Evolutionary conservation across 768 basidiomycete species (phyloP), one percentile per base, ranked within the genome.

Genomic region (Tylopilus balloui): DNA sequence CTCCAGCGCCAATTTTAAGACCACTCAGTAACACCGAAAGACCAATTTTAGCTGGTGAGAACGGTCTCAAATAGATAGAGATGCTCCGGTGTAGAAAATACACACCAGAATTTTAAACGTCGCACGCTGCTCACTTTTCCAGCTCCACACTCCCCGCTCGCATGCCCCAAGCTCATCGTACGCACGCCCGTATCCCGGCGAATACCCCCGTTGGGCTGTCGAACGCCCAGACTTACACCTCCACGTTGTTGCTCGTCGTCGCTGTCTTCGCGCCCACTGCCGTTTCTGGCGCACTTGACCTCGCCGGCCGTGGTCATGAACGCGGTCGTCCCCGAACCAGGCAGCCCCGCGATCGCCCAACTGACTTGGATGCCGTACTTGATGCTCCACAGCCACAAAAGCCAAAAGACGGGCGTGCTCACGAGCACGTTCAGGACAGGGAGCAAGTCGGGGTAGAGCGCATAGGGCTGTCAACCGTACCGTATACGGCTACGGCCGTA

Each of bases 351-450:
- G 10, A 88, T 63, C 12, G 85, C 88, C 93, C 92, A 95, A 9
- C 80, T 73, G 31, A 84, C 83, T 59, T 94, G 84, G 20, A 92
- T 63, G 19, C 86, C 79, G 40, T 87, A 83, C 55, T 84, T 86
- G 64, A 92, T 81, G 42, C 88, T 89, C 92, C 92, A 96, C 14
- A 92, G 60, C 89, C 89, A 97, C n/a, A 79, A 74, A 24, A 90
- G 64, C 7, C 73, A 78, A 63, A 97, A 95, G 15, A 95, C 81
- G 1, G 82, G 85, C 2, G 85, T 86, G 60, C 84, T 83, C 38
- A 93, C 62, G 14, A 92, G 77, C 3, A 92, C 83, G 64, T 96
- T 97, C 32, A 92, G 71, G 1, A 94, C 91, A 0, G 86, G 71
- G 63, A 80, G 96, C 34, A 96, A 66, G 65, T 95, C 91, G 0